These are phyloP conservation scores for Malania oleifera DNA, from an alignment of 164 flowering plant genomes.

Conservation along the genomic window DNA sequence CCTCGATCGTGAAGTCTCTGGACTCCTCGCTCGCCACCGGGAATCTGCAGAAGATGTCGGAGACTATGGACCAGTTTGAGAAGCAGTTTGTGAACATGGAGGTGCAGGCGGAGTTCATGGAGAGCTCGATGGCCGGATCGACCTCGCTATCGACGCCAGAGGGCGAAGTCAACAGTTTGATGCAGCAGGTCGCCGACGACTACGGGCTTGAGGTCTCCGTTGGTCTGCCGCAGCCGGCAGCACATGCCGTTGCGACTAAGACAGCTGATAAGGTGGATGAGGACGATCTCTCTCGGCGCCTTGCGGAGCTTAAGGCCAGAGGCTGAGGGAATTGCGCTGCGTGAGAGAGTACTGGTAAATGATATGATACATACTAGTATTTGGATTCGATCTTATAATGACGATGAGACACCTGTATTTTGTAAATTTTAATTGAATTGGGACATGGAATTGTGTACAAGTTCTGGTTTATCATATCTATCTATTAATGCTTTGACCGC, in stretches of 20 bases:
- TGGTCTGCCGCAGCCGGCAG: conserved; percentile 64
- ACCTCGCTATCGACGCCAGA: conserved; percentile 67
- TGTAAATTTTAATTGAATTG: not conserved
- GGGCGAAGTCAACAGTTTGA: conserved; percentile 65
- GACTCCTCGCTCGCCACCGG: conserved; percentile 53
- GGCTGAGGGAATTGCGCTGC: conserved; percentile 15
- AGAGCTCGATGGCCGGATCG: conserved; percentile 69
- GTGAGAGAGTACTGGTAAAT: no score
- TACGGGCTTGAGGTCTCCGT: conserved; percentile 69
- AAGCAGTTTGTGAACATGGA: conserved; percentile 76
- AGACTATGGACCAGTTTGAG: conserved; percentile 72
- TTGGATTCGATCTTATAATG: not conserved
- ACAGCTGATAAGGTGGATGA: conserved; percentile 47
- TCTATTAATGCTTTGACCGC: no score
- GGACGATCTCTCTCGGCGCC: conserved; percentile 52
- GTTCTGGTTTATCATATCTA: no score
- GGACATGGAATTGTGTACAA: no score
- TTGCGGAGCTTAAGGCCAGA: conserved; percentile 56
- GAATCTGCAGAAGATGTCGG: conserved; percentile 71
- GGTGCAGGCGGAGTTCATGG: conserved; percentile 79
- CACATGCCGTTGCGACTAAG: conserved; percentile 40
- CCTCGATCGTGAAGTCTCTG: conserved; percentile 56
- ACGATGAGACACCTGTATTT: not conserved
- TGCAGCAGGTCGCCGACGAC: conserved; percentile 77
- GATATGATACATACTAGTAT: conserved; percentile 5